Base-by-base conservation (phyloP, 106 monocot genomes). In the Vanilla planifolia region DNA sequence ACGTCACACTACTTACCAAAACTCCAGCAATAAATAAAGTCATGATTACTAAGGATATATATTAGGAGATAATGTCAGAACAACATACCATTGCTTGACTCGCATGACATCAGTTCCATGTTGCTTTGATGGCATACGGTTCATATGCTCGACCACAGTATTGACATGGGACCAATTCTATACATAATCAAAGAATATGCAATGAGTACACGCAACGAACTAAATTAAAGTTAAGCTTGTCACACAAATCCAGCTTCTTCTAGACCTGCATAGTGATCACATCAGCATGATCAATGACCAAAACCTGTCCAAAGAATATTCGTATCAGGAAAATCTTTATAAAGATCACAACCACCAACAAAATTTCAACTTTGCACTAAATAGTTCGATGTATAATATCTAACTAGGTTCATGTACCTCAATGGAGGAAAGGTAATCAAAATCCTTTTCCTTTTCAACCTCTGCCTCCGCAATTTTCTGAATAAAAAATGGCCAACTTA, bases 221-320 rank as follows among this genome's bases (percentile, higher is more conserved):
- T 29, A 55, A 30, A 55, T 30, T 16, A 8, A 16, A 55, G 16
- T 30, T 16, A 28, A 16, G 27, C 16, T 55, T 32, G 15, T 58
- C 0, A n/a, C 0, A 52, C n/a, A n/a, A n/a, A n/a, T n/a, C n/a
- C n/a, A n/a, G 16, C 23, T 16, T 47, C 2, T 22, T 20, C 17
- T 35, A 11, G 23, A 91, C 96, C 91, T 98, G 98, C 92, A 99
- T 88, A 37, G 77, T 66, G 67, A 99, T 85, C 23, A 99, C 80
- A 66, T 99, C 98, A 28, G 88, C 98, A 69, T 99, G 92, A 76
- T 99, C 98, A 60, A 99, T 72, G 29, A 99, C 77, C 73, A 99
- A 34, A 29, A 99, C 57, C 96, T 96, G 80, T 34, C 35, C 48
- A 77, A 14, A 30, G 9, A 16, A 73, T n/a, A n/a, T n/a, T n/a